These are phyloP conservation scores for Centaurea solstitialis DNA, from an alignment of 129 eudicot species.

Conservation along the genomic window DNA sequence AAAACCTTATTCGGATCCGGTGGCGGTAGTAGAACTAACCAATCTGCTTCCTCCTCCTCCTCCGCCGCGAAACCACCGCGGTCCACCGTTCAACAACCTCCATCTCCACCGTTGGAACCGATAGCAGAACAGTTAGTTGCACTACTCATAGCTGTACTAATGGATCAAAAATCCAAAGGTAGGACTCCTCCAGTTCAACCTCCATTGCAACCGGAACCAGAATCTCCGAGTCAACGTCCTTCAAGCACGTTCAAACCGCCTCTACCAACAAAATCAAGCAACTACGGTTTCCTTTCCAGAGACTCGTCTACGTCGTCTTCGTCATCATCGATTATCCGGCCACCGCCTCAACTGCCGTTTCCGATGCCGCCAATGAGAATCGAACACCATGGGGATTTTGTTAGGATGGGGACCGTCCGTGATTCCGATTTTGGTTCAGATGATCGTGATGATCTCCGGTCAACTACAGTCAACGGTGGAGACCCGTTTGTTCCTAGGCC, in stretches of 20 bases:
- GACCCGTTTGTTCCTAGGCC: no score
- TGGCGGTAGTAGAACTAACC: constrained; percentile 37
- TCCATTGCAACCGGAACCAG: not conserved
- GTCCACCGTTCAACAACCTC: no score
- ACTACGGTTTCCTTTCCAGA: constrained; percentile 9
- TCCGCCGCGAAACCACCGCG: no score
- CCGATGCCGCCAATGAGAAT: constrained; percentile 35
- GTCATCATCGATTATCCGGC: constrained; percentile 5
- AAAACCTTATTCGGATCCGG: not conserved
- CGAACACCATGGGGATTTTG: constrained; percentile 31
- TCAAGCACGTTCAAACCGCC: constrained; percentile 45
- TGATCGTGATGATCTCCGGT: constrained; percentile 12
- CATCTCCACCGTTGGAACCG: no score
- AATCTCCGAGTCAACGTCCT: constrained; percentile 13
- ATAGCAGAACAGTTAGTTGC: no score
- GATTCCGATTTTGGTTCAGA: constrained; percentile 55
- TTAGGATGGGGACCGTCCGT: constrained; percentile 37
- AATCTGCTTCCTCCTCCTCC: constrained; percentile 11
- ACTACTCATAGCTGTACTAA: no score
- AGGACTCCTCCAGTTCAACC: no score
- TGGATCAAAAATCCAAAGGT: no score
- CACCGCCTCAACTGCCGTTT: constrained; percentile 61
- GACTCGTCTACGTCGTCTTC: constrained; percentile 46
- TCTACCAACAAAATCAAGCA: constrained; percentile 33
- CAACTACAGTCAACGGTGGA: not conserved